A percentile compares a stretch with the other conserved stretches of the same genome.
These are phyloP conservation scores for Scutellaria baicalensis DNA, from an alignment of 257 asterid genomes.

Conservation along the genomic window DNA sequence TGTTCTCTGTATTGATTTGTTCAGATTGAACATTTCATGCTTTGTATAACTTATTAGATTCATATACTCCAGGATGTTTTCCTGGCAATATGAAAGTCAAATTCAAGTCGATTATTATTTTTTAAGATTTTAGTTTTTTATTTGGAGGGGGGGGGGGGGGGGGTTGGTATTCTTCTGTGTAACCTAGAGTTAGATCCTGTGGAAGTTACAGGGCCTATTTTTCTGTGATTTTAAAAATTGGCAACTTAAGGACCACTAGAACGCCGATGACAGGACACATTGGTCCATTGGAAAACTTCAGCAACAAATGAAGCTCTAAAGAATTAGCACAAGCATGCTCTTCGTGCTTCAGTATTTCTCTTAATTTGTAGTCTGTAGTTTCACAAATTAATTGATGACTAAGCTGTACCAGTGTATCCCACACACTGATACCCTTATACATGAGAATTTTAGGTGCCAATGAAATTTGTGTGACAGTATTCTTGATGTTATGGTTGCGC, in stretches of 20 bases:
- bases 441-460: background rate
- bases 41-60: background rate
- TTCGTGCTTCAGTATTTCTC: background rate
- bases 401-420: background rate
- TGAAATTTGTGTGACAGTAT: background rate
- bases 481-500: background rate
- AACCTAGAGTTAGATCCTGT: no score
- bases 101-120: background rate
- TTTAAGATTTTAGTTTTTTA: no score
- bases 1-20: constrained; percentile 3
- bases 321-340: background rate
- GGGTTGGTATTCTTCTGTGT: no score
- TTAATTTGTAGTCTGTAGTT: background rate
- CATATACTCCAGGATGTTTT: background rate
- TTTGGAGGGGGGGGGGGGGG: no score
- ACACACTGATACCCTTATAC: background rate
- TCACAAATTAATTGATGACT: background rate
- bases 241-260: background rate
- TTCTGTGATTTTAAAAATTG: background rate
- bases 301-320: background rate
- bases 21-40: background rate
- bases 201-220: background rate
- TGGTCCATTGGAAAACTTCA: background rate
- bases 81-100: background rate
- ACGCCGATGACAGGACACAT: background rate